These are phyloP conservation scores for Chloris gayana DNA, from an alignment of 176 grass and related monocot genomes.

Conservation along the genomic window DNA sequence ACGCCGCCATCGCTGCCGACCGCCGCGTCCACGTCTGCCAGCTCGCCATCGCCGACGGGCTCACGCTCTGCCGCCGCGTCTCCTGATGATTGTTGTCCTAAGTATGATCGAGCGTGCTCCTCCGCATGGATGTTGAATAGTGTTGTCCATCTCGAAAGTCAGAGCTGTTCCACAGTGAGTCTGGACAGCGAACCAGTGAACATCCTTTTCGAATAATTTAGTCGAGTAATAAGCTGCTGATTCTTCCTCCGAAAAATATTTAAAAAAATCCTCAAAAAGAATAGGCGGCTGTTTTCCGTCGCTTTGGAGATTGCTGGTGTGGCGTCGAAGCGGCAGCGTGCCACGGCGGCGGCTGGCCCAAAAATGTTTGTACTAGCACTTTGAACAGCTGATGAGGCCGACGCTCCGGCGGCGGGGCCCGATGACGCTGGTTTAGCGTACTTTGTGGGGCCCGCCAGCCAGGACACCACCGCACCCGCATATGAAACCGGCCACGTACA, in stretches of 20 bases:
- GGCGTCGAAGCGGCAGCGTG: not conserved
- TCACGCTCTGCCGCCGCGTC: slow-evolving; percentile 65
- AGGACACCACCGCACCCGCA: not conserved
- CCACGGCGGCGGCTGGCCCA: slow-evolving; percentile 6
- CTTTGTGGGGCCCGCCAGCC: not conserved
- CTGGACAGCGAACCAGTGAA: not conserved
- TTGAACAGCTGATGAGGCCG: not conserved
- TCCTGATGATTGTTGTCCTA: not conserved
- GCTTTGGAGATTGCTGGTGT: not conserved
- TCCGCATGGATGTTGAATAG: no score
- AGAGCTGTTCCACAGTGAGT: not conserved
- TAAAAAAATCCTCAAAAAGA: not conserved
- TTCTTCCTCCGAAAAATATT: no score
- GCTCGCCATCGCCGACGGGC: slow-evolving; percentile 64
- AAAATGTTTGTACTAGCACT: not conserved
- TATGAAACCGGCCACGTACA: slow-evolving; percentile 25
- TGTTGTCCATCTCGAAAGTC: not conserved
- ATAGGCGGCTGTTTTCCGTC: not conserved
- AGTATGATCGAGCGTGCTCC: not conserved
- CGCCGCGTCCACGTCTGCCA: slow-evolving; percentile 60
- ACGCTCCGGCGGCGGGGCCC: not conserved
- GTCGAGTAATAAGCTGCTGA: not conserved
- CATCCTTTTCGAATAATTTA: not conserved
- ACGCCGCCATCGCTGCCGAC: slow-evolving; percentile 50
- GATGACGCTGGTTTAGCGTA: not conserved